Base-by-base conservation (phyloP, 2,329 filamentous ascomycete species). In the Nigrospora osmanthi region DNA sequence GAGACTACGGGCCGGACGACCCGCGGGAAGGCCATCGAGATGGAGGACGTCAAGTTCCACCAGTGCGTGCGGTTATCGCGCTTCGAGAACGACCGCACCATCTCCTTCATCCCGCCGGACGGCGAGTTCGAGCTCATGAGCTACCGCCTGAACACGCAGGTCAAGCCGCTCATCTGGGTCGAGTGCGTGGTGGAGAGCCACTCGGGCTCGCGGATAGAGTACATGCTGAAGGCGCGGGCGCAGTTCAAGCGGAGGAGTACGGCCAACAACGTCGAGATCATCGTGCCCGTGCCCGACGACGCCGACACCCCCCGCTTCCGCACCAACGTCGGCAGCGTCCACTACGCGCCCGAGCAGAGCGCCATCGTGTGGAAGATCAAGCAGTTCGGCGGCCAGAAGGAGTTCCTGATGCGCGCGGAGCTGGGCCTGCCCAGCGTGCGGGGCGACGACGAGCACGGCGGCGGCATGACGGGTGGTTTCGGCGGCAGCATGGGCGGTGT, bases 331-430 rank as follows among this genome's bases (percentile, higher is more conserved):
- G 93, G 93, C 45, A 89, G 86, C 30, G 93, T 98, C 12, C 93
- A 98, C 69, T 98, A 98, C 63, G 91, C 91, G 4, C 93, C 93
- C 1, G 93, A 98, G 67, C 91, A 95, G 61, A 94, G 88, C 51
- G 91, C 91, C 47, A 98, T 98, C 56, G 87, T 98, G 42, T 98
- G 93, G 93, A 98, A 98, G 75, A 98, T 98, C 66, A 98, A 98
- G 75, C 93, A 98, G 60, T 98, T 98, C 66, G 93, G 93, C 38
- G 93, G 93, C n/a, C 82, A 84, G 56, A 98, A 98, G 69, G 93
- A 98, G 63, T 98, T 98, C 59, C 75, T 98, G 56, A 98, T 98
- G 93, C 86, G 93, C 46, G 93, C 93, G 15, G 93, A 98, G 70
- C 76, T 98, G 12, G 93, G 93, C 41, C 72, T 98, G 37, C 93